phyloP scores from a whole-genome alignment of 495 filamentous ascomycete genomes.

The Diplogelasinospora grovesii region DNA sequence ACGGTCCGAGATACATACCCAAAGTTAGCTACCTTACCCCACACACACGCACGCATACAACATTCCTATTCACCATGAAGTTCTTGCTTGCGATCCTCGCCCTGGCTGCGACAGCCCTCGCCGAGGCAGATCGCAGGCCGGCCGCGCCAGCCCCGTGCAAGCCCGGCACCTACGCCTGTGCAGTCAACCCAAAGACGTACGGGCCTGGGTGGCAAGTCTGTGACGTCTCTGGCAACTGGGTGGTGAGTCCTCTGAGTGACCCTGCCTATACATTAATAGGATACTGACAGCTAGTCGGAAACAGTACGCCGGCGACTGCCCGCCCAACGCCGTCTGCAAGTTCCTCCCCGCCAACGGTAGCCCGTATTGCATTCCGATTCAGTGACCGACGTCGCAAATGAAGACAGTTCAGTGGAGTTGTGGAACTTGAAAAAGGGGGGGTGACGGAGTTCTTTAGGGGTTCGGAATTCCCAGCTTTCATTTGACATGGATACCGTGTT shows the following conservation, averaged over 20 bases:
- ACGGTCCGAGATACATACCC: too few relatives aligned
- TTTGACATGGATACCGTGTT: too few relatives aligned
- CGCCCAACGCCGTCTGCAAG: slow-evolving; percentile 13
- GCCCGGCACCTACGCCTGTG: slow-evolving; percentile 20
- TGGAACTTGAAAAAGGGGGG: too few relatives aligned
- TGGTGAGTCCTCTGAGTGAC: slow-evolving; percentile 16
- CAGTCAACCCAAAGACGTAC: slow-evolving; percentile 7
- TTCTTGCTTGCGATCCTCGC: slow-evolving; percentile 11
- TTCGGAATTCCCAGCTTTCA: too few relatives aligned
- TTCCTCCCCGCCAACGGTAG: slow-evolving; percentile 19
- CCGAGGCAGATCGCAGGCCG: too few relatives aligned
- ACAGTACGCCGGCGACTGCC: slow-evolving; percentile 19
- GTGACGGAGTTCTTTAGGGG: too few relatives aligned
- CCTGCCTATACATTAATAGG: too few relatives aligned
- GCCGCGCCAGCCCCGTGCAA: too few relatives aligned
- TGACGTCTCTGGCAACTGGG: slow-evolving; percentile 13
- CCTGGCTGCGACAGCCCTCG: slow-evolving; percentile 15
- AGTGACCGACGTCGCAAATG: too few relatives aligned
- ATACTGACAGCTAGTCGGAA: too few relatives aligned
- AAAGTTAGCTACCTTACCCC: background rate
- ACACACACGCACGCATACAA: slow-evolving; percentile 1
- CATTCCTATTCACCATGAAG: slow-evolving; percentile 17
- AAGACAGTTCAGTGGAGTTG: too few relatives aligned
- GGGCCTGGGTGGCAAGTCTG: slow-evolving; percentile 24
- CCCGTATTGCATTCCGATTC: slow-evolving; percentile 26